Evolutionary conservation across 2,329 filamentous ascomycete genomes (phyloP).

Genomic region (Trichoderma atroviride): DNA sequence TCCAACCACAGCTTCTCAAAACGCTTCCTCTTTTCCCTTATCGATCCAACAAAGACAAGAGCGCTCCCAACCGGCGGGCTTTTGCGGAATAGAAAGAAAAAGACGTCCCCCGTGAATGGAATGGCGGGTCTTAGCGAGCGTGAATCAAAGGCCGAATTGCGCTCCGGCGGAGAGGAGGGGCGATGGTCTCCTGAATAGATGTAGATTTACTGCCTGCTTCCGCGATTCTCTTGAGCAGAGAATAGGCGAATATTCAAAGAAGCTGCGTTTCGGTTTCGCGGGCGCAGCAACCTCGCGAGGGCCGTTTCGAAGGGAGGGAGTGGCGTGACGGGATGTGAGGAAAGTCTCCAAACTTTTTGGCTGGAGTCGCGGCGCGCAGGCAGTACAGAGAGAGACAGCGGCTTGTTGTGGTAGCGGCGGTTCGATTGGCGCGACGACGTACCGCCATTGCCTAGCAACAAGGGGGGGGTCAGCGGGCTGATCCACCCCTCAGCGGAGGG

Average conservation of each 20-base stretch:
- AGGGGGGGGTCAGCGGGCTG: not conserved
- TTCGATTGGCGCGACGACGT: slow-evolving; percentile 27
- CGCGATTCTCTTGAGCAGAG: not conserved
- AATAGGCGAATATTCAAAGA: not conserved
- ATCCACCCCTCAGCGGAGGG: not conserved
- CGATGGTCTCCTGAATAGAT: not conserved
- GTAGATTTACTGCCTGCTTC: not conserved
- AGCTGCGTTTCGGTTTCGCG: not conserved
- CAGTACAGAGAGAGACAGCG: not conserved
- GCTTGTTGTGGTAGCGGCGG: slow-evolving; percentile 27
- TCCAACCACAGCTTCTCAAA: not conserved
- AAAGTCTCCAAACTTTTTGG: slow-evolving; percentile 10
- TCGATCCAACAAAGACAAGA: not conserved
- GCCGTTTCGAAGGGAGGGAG: slow-evolving; percentile 8
- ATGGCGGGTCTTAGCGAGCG: slow-evolving; percentile 26
- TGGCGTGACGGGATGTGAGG: not conserved
- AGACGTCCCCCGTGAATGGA: slow-evolving; percentile 14
- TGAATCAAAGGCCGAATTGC: slow-evolving; percentile 17
- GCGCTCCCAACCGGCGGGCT: slow-evolving; percentile 7
- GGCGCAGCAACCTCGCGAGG: not conserved
- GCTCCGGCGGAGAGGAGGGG: not conserved
- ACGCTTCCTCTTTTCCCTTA: not conserved
- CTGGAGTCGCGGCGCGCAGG: slow-evolving; percentile 25
- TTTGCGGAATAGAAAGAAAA: not conserved
- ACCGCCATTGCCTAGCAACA: slow-evolving; percentile 34